These are phyloP conservation scores for Chaetomium sp. DNA, from an alignment of 2,329 filamentous ascomycete species.

Conservation along the genomic window DNA sequence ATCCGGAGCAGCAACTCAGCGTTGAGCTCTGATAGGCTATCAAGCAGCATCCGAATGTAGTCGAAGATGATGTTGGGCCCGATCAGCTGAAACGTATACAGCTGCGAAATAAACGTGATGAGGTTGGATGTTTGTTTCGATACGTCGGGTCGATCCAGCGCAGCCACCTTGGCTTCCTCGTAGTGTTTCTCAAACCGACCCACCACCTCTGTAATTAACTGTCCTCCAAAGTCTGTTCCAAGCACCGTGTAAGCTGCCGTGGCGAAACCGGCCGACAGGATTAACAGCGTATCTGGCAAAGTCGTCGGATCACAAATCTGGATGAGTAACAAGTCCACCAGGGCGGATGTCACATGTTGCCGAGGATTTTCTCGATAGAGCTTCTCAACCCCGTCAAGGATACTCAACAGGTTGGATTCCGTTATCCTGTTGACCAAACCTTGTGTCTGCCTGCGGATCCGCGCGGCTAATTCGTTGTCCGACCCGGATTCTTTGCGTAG, in stretches of 20 bases:
- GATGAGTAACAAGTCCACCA: constrained; percentile 72
- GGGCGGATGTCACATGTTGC: constrained; percentile 76
- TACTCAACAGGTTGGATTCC: constrained; percentile 80
- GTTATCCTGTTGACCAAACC: constrained; percentile 89
- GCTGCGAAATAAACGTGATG: constrained; percentile 72
- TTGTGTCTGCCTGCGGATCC: constrained; percentile 73
- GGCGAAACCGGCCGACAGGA: constrained; percentile 84
- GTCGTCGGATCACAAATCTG: constrained; percentile 72
- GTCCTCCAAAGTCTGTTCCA: constrained; percentile 83
- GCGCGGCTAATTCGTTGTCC: constrained; percentile 59
- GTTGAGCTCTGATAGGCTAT: constrained; percentile 72
- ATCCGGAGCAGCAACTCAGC: constrained; percentile 83
- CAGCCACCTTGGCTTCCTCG: constrained; percentile 33
- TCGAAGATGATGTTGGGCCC: constrained; percentile 82
- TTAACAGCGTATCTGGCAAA: constrained; percentile 81
- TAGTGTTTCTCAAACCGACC: constrained; percentile 66
- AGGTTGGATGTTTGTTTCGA: constrained; percentile 67
- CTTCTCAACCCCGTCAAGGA: constrained; percentile 73
- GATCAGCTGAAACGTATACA: constrained; percentile 89
- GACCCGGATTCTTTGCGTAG: constrained; percentile 58
- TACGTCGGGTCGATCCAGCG: constrained; percentile 26
- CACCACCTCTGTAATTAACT: constrained; percentile 72
- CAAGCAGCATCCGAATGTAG: constrained; percentile 73
- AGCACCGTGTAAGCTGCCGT: constrained; percentile 81
- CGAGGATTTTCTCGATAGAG: constrained; percentile 78